Base-by-base conservation (phyloP, 192 early-diverging fungal species). In the Oehlia diaphana region DNA sequence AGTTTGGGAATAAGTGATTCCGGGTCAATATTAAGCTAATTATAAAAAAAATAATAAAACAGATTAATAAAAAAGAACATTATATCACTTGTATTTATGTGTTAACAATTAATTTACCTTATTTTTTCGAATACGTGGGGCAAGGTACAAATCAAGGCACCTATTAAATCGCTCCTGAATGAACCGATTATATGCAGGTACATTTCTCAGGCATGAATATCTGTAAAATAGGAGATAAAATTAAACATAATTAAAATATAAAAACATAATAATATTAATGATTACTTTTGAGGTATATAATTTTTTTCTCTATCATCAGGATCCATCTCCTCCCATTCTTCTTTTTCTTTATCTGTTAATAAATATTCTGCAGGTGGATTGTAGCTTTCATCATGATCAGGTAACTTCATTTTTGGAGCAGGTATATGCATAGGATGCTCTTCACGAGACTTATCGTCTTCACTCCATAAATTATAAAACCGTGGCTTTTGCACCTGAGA, bases 291-390 rank as follows among this genome's bases (percentile, higher is more conserved):
- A 12, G 90, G 90, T 28, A 91, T 63, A 74, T 89, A 91, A 67
- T 89, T 88, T 79, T 89, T 91, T 50, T 87, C 84, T 47, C 95
- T 89, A 82, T 94, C 90, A 44, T 96, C 93, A 44, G 92, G 89
- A 66, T 97, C 95, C 71, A 88, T 72, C 2, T 87, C 88, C 70
- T 94, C 85, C 95, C 96, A 97, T 83, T 92, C 89, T 58, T 90
- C 83, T 49, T 85, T 84, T 84, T 99, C 96, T 62, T 94, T 89
- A 9, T 93, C 89, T 8, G 92, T 95, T 16, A 91, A 92, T 72
- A 99, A 82, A 83, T 98, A 98, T 84, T 99, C 98, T 7, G 80
- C 89, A 16, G 98, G 98, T 31, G 98, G 98, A 84, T 99, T 97
- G 87, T 99, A 99, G 79, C 95, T 97, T 82, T 96, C 96, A 69